A percentile compares a stretch with the other conserved stretches of the same genome.
Conservation (phyloP, 2,329 filamentous ascomycete genomes). For the Epichloe baconii region DNA sequence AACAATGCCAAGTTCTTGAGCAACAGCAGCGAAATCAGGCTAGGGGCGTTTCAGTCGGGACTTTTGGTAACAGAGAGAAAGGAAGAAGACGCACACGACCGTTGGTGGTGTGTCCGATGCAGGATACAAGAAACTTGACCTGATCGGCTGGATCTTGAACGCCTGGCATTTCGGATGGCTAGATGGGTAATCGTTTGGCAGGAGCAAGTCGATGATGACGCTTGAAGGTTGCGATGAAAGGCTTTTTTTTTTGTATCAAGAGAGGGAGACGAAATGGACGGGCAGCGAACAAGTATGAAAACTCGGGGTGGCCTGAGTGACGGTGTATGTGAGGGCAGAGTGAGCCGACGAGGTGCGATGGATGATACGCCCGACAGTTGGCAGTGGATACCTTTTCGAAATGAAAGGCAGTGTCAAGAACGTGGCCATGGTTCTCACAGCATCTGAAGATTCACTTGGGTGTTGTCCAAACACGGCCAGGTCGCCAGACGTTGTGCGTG, state of each 20-base stretch:
- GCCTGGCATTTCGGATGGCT: conserved; percentile 6
- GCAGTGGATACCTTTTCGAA: neutral
- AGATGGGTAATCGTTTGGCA: neutral
- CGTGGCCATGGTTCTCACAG: neutral
- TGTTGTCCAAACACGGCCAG: neutral
- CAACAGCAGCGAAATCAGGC: conserved; percentile 55
- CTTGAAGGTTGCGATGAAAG: neutral
- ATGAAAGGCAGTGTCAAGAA: neutral
- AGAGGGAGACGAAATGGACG: neutral
- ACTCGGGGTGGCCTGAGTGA: neutral
- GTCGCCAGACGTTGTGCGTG: neutral
- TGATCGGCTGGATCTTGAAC: conserved; percentile 37
- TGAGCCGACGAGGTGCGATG: neutral
- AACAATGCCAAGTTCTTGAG: conserved; percentile 47
- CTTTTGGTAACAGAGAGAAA: neutral
- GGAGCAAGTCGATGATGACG: neutral
- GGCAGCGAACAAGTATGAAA: neutral
- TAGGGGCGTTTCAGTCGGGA: conserved; percentile 16
- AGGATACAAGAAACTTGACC: conserved; percentile 52
- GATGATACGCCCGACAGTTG: neutral
- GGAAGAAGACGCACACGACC: conserved; percentile 37
- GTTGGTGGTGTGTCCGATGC: conserved; percentile 46
- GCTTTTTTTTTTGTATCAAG: neutral
- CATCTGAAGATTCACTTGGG: neutral
- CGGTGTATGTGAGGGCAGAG: neutral